A percentile compares a stretch with the other conserved stretches of the same genome.
Conservation (phyloP, 345 rosid genomes). For the Brassica cretica region DNA sequence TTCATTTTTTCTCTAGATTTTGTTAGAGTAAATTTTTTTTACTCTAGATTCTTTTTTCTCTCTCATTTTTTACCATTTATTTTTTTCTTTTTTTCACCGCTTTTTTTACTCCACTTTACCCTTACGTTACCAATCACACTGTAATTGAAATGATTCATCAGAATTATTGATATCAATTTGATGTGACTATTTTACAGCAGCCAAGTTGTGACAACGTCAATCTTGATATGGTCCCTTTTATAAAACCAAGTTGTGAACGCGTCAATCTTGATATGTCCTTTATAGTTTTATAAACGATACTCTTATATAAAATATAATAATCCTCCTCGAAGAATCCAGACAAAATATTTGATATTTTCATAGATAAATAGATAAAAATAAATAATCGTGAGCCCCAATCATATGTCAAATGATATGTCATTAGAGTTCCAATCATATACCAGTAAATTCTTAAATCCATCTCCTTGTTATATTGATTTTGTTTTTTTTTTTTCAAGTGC, state of each 20-base stretch:
- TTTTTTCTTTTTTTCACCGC: no score
- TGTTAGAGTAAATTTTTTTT: no score
- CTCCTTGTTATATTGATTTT: neutral
- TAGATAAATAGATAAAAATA: neutral
- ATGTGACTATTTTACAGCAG: conserved; percentile 3
- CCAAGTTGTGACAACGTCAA: conserved; percentile 26
- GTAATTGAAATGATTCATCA: neutral
- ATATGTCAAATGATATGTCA: neutral
- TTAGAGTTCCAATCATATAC: neutral
- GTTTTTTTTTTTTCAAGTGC: neutral
- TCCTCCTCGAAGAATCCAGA: neutral
- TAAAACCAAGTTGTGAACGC: conserved; percentile 32
- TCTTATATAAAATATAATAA: neutral
- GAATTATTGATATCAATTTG: neutral
- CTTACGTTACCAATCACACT: no score
- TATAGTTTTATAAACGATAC: neutral
- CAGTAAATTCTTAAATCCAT: neutral
- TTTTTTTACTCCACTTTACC: no score
- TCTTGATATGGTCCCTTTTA: neutral
- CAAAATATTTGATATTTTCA: neutral
- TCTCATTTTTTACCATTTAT: no score
- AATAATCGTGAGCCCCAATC: neutral
- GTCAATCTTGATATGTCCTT: neutral
- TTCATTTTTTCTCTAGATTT: no score
- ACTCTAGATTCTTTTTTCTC: no score